Evolutionary conservation across 2,329 filamentous ascomycete genomes (phyloP), one percentile per base, ranked within the genome.

Genomic region (Botrytis tulipae): DNA sequence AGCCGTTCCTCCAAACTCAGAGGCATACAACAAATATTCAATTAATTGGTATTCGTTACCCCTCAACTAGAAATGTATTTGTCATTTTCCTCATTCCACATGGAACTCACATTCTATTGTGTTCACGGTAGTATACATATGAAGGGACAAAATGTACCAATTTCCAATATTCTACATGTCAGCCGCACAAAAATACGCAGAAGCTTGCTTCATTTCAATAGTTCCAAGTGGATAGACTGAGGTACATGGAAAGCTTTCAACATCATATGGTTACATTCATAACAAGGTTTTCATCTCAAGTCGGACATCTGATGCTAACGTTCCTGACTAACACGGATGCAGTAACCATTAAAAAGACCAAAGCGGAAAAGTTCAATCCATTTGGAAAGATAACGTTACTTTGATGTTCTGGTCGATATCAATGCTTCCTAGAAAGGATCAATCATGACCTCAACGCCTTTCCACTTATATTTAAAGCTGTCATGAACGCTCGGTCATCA

Each of bases 131-230:
- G 48, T 25, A 42, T 57, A 68, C 48, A 57, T 42, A 16, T 22
- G 48, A 57, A 68, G 32, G 46, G 35, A 57, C 35, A 25, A 65
- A 51, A 40, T 46, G n/a, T 40, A 42, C 32, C 22, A 37, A 71
- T 71, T 54, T 40, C 44, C 57, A 62, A 25, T n/a, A 29, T 32
- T 29, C 32, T 61, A 9, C 20, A 62, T 65, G 59, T 44, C 35
- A 44, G 60, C 70, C 35, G 70, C n/a, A 65, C 46, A 72, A 51
- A 35, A 29, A 51, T 51, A 46, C 54, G 37, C 61, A 65, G 35
- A 65, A 57, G 61, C 46, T 57, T 67, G 37, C 60, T 54, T 66
- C 5, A 54, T 72, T 72, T 57, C 70, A 67, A 72, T 67, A 72
- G 70, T 67, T 69, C 42, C 57, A 51, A 72, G 63, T 68, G 63